phyloP scores from a whole-genome alignment of 139 green algal genomes.

The Zygnema circumcarinatum region DNA sequence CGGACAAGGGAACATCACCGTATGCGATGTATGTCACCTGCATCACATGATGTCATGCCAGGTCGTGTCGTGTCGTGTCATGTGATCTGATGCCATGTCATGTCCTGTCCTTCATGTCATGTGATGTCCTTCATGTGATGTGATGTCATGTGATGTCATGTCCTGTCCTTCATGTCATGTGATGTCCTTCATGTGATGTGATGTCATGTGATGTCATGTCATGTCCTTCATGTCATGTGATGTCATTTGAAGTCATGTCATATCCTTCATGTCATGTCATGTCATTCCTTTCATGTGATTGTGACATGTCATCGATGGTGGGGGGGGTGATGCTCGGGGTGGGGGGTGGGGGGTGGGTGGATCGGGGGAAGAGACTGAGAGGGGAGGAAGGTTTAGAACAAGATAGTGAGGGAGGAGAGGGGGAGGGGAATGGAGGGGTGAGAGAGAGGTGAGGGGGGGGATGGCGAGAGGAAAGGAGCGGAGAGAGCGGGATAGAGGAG shows the following conservation, averaged over 20 bases:
- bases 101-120: no score
- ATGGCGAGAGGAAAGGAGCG: no score
- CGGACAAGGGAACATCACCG: constrained; percentile 85
- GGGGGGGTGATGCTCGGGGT: no score
- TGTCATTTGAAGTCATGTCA: neutral
- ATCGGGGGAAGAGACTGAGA: no score
- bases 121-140: neutral
- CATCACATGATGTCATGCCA: neutral
- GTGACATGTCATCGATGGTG: no score
- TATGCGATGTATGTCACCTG: constrained; percentile 80
- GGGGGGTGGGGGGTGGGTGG: no score
- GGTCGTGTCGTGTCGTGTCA: neutral
- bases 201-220: neutral
- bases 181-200: neutral
- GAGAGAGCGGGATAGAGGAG: no score
- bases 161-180: no score
- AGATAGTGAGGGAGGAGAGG: neutral
- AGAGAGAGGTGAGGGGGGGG: no score
- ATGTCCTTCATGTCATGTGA: neutral
- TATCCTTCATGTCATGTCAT: no score
- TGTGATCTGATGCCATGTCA: neutral
- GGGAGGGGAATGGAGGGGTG: neutral
- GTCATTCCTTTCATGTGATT: no score
- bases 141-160: neutral
- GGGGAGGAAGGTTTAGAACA: neutral